Evolutionary conservation across 352 stramenopile species (phyloP), one percentile per base, ranked within the genome.

Genomic region (Plasmopara viticola): DNA sequence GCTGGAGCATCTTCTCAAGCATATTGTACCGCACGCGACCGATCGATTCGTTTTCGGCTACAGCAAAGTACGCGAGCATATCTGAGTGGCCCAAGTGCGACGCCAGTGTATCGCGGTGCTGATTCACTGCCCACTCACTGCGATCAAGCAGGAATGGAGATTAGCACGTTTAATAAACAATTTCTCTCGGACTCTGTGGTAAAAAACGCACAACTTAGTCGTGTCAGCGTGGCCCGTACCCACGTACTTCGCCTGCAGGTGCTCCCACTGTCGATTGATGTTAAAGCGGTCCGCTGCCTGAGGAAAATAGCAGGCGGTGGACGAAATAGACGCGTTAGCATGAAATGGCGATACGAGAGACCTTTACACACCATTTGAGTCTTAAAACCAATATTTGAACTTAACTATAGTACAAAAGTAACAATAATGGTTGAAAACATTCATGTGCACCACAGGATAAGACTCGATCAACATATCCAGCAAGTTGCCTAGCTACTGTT

Each of bases 111-210:
- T 99, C 97, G 10, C 97, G 92, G 69, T 99, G 96, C 75, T 98
- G 95, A 73, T 99, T 99, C 15, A 96, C 95, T 0, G 95, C 78
- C 94, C 94, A 99, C 71, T 99, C 96, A 68, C 89, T 96, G 61
- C 33, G 47, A 13, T 13, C 31, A 35, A 35, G 20, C 20, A 25
- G 20, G 1, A 25, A 25, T 25, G 20, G 20, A 25, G 20, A 25
- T 25, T 25, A 25, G 20, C 20, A 25, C 20, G 20, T 25, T 25
- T 3, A 25, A 3, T 25, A 25, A 25, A 25, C 20, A 25, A 3
- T 25, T 25, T 25, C 3, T 25, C 3, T 25, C 20, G 3, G 20
- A n/a, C n/a, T 25, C 3, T 25, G 20, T 25, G 20, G 20, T 1
- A 25, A 25, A 25, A 25, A n/a, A 81, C 84, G 62, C 73, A 97